Evolutionary conservation across 305 asterid species (phyloP).

Genomic region (Fraxinus paxiana): DNA sequence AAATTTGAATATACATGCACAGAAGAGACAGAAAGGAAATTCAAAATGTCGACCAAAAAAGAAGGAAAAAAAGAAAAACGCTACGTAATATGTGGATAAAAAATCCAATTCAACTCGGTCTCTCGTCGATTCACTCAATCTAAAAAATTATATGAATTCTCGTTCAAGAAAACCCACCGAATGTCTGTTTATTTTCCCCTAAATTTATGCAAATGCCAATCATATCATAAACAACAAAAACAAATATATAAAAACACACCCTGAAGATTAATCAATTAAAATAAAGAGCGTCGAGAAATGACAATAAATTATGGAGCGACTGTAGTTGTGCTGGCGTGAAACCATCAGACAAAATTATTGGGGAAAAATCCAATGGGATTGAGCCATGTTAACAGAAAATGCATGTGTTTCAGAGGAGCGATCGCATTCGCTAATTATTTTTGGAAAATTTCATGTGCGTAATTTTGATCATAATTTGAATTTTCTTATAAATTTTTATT

Average conservation of each 20-base stretch:
- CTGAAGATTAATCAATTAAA: not conserved
- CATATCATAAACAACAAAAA: not conserved
- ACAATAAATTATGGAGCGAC: not conserved
- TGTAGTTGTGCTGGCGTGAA: not conserved
- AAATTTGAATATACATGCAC: not conserved
- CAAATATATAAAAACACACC: not conserved
- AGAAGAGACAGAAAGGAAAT: not conserved
- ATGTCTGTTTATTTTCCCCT: slow-evolving; percentile 23
- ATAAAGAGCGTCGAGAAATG: not conserved
- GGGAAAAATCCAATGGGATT: not conserved
- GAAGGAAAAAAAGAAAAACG: not conserved
- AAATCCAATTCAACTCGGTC: slow-evolving; percentile 26
- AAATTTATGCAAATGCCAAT: slow-evolving; percentile 9
- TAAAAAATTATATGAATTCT: slow-evolving; percentile 29
- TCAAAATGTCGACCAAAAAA: not conserved
- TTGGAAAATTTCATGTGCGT: not conserved
- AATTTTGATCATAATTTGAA: not conserved
- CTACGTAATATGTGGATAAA: slow-evolving; percentile 30
- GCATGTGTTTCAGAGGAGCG: not conserved
- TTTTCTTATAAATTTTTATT: not conserved
- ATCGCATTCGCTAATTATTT: not conserved
- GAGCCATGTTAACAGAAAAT: not conserved
- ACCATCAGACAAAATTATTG: not conserved
- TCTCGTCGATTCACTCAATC: slow-evolving; percentile 27
- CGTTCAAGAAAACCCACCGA: slow-evolving; percentile 26